Percentiles rank a stretch among this genome's conserved stretches.
Conservation (phyloP, 2,329 filamentous ascomycete genomes). For the Aspergillus versicolor region DNA sequence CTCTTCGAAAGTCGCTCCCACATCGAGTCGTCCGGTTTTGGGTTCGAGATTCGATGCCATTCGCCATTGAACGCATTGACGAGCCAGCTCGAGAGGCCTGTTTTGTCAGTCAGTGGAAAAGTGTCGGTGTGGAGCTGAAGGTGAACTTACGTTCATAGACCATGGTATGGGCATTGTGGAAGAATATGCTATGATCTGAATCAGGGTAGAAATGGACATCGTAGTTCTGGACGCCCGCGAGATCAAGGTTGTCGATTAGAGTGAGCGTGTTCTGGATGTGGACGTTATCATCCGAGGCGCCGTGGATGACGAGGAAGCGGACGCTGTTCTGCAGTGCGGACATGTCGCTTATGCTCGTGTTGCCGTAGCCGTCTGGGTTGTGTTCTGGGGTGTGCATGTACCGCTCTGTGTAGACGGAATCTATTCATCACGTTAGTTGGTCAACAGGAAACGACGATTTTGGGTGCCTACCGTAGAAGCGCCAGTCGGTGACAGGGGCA, state of each 20-base stretch:
- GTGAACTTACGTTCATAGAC: constrained; percentile 80
- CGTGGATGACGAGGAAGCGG: constrained; percentile 93
- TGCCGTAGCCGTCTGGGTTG: constrained; percentile 75
- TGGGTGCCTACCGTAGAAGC: constrained; percentile 67
- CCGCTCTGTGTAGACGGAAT: constrained; percentile 50
- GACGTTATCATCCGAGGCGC: constrained; percentile 94
- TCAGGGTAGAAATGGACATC: constrained; percentile 97
- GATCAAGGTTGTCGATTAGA: constrained; percentile 80
- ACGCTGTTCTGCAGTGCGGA: constrained; percentile 71
- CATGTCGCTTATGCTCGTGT: constrained; percentile 71
- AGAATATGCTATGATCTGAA: constrained; percentile 91
- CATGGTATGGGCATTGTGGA: constrained; percentile 87
- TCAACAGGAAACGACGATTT: background rate
- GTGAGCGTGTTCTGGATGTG: constrained; percentile 93
- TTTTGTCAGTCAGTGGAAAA: background rate
- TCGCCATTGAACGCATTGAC: constrained; percentile 97
- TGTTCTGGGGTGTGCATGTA: constrained; percentile 95
- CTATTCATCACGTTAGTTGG: constrained; percentile 13
- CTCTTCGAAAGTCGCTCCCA: constrained; percentile 24
- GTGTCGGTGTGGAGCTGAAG: background rate
- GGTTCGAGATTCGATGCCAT: constrained; percentile 66
- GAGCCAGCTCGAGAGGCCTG: constrained; percentile 70
- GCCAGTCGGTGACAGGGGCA: constrained; percentile 97
- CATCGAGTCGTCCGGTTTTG: constrained; percentile 45
- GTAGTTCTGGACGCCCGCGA: constrained; percentile 83